These are phyloP conservation scores for Paramyrothecium sp. DNA, from an alignment of 2,329 filamentous ascomycete species.

Conservation along the genomic window DNA sequence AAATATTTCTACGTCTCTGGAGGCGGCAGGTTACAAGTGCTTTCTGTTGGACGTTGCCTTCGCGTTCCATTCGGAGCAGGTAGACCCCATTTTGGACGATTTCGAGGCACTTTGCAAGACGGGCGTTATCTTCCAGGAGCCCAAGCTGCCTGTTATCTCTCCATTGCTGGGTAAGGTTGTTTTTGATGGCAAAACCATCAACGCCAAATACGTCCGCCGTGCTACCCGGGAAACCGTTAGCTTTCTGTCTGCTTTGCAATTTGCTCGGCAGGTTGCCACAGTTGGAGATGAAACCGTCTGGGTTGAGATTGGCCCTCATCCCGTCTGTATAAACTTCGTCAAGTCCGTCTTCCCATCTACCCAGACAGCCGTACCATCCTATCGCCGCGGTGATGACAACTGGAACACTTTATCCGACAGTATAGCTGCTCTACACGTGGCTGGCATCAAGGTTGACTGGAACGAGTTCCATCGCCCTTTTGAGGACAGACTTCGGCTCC, in stretches of 20 bases:
- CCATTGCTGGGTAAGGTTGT: conserved; percentile 50
- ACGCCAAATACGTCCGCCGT: conserved; percentile 54
- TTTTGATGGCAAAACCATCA: conserved; percentile 47
- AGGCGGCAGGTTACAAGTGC: conserved; percentile 20
- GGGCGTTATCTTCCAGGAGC: conserved; percentile 3
- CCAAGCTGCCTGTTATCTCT: conserved; percentile 12
- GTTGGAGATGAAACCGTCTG: conserved; percentile 58
- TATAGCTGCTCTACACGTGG: conserved; percentile 54
- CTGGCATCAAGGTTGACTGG: conserved; percentile 46
- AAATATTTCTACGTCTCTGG: not conserved
- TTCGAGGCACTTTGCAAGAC: conserved; percentile 30
- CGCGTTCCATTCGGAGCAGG: conserved; percentile 32
- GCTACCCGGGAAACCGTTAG: conserved; percentile 64
- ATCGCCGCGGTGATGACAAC: conserved; percentile 59
- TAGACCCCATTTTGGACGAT: conserved; percentile 40
- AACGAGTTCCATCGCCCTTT: conserved; percentile 1
- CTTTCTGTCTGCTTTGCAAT: conserved; percentile 56
- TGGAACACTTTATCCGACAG: conserved; percentile 48
- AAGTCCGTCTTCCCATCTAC: conserved; percentile 54
- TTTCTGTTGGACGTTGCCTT: conserved; percentile 27
- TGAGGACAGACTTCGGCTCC: conserved; percentile 27
- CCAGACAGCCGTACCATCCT: conserved; percentile 50
- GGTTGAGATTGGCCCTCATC: conserved; percentile 67
- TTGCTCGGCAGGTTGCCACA: conserved; percentile 43
- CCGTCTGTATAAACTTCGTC: conserved; percentile 60